A percentile compares a stretch with the other conserved stretches of the same genome.
phyloP scores from a whole-genome alignment of 805 yeast genomes.

The Blastobotrys muscicola region DNA sequence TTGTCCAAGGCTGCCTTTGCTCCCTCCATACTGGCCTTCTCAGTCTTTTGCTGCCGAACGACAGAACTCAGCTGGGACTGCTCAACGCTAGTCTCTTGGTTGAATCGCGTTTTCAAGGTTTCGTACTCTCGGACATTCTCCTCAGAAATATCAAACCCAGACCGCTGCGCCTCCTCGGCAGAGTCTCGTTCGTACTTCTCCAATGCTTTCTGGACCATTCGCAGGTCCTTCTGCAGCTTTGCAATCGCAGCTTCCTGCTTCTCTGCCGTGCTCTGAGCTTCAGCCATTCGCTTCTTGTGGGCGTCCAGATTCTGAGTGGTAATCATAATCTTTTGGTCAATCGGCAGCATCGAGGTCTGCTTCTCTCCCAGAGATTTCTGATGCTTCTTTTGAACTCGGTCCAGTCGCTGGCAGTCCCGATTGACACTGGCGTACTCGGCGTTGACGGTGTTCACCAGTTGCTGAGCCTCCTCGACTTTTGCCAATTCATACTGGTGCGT shows the following conservation, averaged over 20 bases:
- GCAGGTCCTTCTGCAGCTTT: conserved; percentile 39
- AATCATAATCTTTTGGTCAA: neutral
- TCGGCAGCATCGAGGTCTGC: neutral
- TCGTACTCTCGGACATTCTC: conserved; percentile 53
- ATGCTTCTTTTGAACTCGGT: neutral
- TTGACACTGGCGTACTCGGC: conserved; percentile 2
- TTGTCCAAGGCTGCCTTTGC: conserved; percentile 14
- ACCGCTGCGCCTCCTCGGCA: conserved; percentile 21
- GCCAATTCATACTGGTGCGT: conserved; percentile 8
- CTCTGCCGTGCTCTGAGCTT: conserved; percentile 29
- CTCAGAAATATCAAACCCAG: conserved; percentile 34
- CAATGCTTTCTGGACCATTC: conserved; percentile 35
- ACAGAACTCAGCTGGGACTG: conserved; percentile 17
- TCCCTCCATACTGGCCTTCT: conserved; percentile 15
- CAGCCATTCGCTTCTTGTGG: conserved; percentile 3
- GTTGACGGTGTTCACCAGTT: conserved; percentile 3
- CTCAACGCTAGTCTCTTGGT: conserved; percentile 17
- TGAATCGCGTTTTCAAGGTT: conserved; percentile 42
- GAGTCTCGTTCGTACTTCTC: conserved; percentile 31
- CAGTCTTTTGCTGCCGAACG: conserved; percentile 18
- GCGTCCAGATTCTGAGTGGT: neutral
- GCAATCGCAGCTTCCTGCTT: conserved; percentile 35
- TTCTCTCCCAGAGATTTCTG: conserved; percentile 1
- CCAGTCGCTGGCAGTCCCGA: neutral
- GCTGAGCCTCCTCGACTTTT: conserved; percentile 13